A percentile compares a stretch with the other conserved stretches of the same genome.
Conservation (phyloP, 805 yeast species). For the Scheffersomyces lignosus region DNA sequence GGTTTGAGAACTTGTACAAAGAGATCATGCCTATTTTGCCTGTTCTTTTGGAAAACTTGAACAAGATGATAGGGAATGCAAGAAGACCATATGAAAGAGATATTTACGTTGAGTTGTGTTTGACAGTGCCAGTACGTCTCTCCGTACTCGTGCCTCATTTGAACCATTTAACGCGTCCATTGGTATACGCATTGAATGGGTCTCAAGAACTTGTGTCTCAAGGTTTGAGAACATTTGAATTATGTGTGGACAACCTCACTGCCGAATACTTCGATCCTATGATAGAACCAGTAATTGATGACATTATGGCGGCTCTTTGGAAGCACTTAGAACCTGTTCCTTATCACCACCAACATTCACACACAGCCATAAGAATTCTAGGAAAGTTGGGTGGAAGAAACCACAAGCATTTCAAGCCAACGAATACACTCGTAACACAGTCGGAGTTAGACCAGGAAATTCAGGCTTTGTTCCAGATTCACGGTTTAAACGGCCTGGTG, state of each 20-base stretch:
- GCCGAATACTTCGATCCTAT: constrained; percentile 97
- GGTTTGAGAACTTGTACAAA: constrained; percentile 89
- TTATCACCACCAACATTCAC: constrained; percentile 91
- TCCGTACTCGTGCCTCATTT: constrained; percentile 93
- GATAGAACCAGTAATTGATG: constrained; percentile 93
- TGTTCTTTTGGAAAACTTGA: constrained; percentile 79
- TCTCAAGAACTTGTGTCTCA: constrained; percentile 90
- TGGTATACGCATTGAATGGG: constrained; percentile 87
- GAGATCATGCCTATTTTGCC: constrained; percentile 91
- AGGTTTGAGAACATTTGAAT: constrained; percentile 90
- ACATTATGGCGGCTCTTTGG: constrained; percentile 92
- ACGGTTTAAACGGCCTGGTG: constrained; percentile 59
- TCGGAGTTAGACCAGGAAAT: constrained; percentile 65
- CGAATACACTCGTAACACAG: constrained; percentile 59
- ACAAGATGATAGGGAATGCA: constrained; percentile 78
- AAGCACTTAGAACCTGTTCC: constrained; percentile 89
- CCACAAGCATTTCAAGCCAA: constrained; percentile 78
- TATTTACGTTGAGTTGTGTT: constrained; percentile 89
- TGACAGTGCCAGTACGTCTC: constrained; percentile 92
- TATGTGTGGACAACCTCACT: constrained; percentile 93
- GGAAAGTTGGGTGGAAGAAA: constrained; percentile 98
- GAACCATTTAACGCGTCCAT: constrained; percentile 83
- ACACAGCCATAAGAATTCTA: constrained; percentile 86
- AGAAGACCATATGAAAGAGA: constrained; percentile 89
- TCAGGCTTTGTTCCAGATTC: constrained; percentile 65